These are phyloP conservation scores for Dothiorella sarmentorum DNA, from an alignment of 2,329 filamentous ascomycete genomes.

Conservation along the genomic window DNA sequence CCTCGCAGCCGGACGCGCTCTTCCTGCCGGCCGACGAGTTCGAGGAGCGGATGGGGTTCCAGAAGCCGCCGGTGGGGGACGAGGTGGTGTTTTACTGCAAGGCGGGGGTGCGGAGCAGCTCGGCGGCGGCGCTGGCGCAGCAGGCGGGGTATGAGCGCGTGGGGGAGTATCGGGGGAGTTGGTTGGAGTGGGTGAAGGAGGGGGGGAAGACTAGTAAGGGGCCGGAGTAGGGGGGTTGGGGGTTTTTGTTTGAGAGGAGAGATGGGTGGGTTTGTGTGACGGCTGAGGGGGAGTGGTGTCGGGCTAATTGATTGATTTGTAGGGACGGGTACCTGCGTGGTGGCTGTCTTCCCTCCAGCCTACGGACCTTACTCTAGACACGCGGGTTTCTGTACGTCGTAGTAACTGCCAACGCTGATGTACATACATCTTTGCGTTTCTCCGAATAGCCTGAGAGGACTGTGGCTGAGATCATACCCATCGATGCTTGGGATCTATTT, in stretches of 20 bases:
- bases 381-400: no score
- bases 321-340: no score
- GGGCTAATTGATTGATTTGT: no score
- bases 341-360: no score
- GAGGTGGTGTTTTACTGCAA: conserved; percentile 86
- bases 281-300: no score
- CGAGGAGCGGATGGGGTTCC: conserved; percentile 74
- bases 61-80: conserved; percentile 57
- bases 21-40: conserved; percentile 77
- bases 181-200: conserved; percentile 76
- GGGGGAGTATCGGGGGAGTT: conserved; percentile 71
- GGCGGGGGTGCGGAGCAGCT: conserved; percentile 76
- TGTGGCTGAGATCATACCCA: no score
- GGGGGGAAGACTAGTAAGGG: conserved; percentile 53
- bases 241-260: background rate
- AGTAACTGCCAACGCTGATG: no score
- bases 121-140: conserved; percentile 72
- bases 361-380: no score
- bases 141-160: conserved; percentile 71
- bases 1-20: conserved; percentile 72
- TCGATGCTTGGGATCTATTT: no score
- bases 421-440: no score
- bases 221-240: background rate
- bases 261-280: no score
- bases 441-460: no score